Percentiles rank a stretch among this genome's conserved stretches.
phyloP scores from a whole-genome alignment of 1,284 basidiomycete species.

The Tylopilus orsonianus region DNA sequence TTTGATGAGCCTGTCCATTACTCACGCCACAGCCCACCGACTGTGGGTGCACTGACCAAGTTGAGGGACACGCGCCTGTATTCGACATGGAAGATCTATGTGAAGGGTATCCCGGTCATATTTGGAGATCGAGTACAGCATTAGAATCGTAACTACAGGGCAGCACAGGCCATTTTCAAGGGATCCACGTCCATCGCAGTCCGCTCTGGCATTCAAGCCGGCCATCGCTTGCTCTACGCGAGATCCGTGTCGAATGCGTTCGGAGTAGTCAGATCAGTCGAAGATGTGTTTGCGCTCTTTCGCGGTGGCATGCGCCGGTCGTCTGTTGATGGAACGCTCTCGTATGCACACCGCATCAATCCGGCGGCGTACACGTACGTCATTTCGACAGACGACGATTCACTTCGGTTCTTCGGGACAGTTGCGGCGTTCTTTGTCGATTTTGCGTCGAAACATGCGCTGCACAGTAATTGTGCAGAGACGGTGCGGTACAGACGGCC shows the following conservation, averaged over 20 bases:
- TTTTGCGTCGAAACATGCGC: slow-evolving; percentile 72
- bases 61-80: slow-evolving; percentile 66
- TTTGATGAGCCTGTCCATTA: slow-evolving; percentile 73
- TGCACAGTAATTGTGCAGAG: slow-evolving; percentile 54
- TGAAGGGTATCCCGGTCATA: slow-evolving; percentile 57
- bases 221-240: slow-evolving; percentile 72
- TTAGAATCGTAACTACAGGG: slow-evolving; percentile 67
- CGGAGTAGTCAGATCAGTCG: slow-evolving; percentile 50
- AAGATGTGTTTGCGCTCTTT: slow-evolving; percentile 52
- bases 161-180: slow-evolving; percentile 69
- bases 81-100: slow-evolving; percentile 76
- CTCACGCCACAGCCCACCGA: slow-evolving; percentile 67
- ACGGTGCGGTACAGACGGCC: slow-evolving; percentile 70
- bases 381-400: slow-evolving; percentile 66
- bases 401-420: slow-evolving; percentile 75
- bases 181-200: slow-evolving; percentile 61
- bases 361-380: slow-evolving; percentile 79
- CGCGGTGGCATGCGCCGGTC: slow-evolving; percentile 39
- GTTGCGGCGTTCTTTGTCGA: slow-evolving; percentile 80
- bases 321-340: slow-evolving; percentile 15
- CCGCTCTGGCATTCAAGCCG: slow-evolving; percentile 66
- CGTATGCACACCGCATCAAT: slow-evolving; percentile 57
- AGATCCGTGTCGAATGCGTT: slow-evolving; percentile 62
- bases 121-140: slow-evolving; percentile 60
- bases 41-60: slow-evolving; percentile 60